Evolutionary conservation across 495 filamentous ascomycete genomes (phyloP).

Genomic region (Polyplosphaeria fusca): DNA sequence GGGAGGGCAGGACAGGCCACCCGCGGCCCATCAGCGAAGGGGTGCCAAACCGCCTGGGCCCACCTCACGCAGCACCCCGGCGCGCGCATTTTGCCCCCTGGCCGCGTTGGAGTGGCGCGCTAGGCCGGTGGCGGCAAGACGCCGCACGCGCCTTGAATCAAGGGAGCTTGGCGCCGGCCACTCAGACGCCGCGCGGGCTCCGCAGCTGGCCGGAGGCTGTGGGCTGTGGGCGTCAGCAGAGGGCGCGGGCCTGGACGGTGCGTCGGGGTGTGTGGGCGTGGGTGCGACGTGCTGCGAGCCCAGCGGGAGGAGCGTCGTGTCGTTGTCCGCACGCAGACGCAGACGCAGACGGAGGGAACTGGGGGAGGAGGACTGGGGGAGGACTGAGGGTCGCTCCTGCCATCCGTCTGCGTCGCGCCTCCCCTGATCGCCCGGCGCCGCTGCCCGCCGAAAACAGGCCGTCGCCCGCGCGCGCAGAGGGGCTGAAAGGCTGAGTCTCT

Average conservation of each 20-base stretch:
- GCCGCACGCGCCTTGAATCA: slow-evolving; percentile 17
- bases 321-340: too few species aligned
- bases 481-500: slow-evolving; percentile 19
- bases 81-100: not conserved
- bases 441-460: slow-evolving; percentile 21
- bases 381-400: not conserved
- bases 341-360: too few species aligned
- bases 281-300: too few species aligned
- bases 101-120: not conserved
- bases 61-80: not conserved
- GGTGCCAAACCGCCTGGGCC: too few species aligned
- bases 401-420: not conserved
- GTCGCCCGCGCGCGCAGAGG: slow-evolving; percentile 12
- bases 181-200: not conserved
- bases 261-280: too few species aligned
- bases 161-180: not conserved
- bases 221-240: not conserved
- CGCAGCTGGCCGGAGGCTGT: not conserved
- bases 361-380: too few species aligned
- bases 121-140: too few species aligned
- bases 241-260: too few species aligned
- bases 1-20: not conserved
- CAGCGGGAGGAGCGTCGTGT: too few species aligned
- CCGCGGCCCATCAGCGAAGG: too few species aligned
- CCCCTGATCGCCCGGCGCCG: not conserved